These are phyloP conservation scores for Penicillium mononematosum DNA, from an alignment of 495 filamentous ascomycete genomes.

Conservation along the genomic window DNA sequence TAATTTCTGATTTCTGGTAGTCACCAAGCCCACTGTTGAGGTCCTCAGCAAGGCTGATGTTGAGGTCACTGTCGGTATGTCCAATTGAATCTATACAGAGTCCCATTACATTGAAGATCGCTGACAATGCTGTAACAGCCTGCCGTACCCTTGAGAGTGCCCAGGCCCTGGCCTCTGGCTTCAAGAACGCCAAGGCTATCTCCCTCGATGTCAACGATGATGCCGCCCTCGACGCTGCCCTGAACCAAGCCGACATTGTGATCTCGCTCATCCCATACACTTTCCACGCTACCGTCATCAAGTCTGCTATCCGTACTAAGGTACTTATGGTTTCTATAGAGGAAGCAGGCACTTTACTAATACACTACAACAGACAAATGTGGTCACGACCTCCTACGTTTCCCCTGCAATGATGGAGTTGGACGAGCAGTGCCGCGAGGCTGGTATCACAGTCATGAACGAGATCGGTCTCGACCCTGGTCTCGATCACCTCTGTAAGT, in stretches of 20 bases:
- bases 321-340: neutral
- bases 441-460: slow-evolving; percentile 97
- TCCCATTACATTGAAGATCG: neutral
- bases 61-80: slow-evolving; percentile 78
- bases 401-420: slow-evolving; percentile 91
- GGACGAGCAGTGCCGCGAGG: slow-evolving; percentile 77
- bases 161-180: slow-evolving; percentile 66
- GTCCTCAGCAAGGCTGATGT: slow-evolving; percentile 72
- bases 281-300: slow-evolving; percentile 87
- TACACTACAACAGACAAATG: slow-evolving; percentile 61
- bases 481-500: slow-evolving; percentile 30
- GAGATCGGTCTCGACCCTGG: slow-evolving; percentile 75
- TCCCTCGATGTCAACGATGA: slow-evolving; percentile 79
- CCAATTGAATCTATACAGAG: slow-evolving; percentile 4
- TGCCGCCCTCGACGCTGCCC: slow-evolving; percentile 70
- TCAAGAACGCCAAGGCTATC: slow-evolving; percentile 69
- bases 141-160: slow-evolving; percentile 82
- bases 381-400: slow-evolving; percentile 95
- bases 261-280: slow-evolving; percentile 91
- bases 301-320: slow-evolving; percentile 87
- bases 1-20: slow-evolving; percentile 24
- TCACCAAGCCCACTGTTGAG: slow-evolving; percentile 77
- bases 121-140: slow-evolving; percentile 46
- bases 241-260: slow-evolving; percentile 74
- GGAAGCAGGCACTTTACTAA: neutral